A percentile compares a stretch with the other conserved stretches of the same genome.
phyloP scores from a whole-genome alignment of 2,329 filamentous ascomycete genomes.

The Venturia pyrina region DNA sequence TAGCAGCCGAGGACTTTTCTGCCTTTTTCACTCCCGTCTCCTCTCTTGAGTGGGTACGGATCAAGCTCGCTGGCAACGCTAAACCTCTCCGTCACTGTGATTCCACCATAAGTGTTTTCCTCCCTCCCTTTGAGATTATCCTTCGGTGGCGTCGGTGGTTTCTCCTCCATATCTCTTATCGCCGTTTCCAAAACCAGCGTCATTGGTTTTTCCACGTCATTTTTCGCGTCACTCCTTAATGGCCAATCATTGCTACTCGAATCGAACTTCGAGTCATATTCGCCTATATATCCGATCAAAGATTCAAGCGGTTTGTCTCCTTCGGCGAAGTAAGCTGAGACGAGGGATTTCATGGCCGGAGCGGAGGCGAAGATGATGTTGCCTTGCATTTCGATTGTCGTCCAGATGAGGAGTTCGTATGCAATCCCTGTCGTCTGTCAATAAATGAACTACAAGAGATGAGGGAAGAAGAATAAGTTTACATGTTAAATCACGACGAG shows the following conservation, averaged over 20 bases:
- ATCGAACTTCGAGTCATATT: neutral
- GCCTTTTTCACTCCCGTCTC: neutral
- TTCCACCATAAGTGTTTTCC: neutral
- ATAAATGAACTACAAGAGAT: neutral
- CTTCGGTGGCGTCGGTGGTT: neutral
- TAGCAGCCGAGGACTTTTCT: neutral
- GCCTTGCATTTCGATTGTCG: conserved; percentile 25
- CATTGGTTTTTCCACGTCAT: neutral
- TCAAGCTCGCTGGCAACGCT: neutral
- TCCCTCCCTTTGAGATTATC: neutral
- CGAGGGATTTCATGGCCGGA: conserved; percentile 34
- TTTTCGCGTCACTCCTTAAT: neutral
- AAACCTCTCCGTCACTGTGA: neutral
- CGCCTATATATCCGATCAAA: neutral
- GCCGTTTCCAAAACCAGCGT: neutral
- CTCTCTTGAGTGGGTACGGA: too few relatives aligned
- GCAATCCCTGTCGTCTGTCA: conserved; percentile 14
- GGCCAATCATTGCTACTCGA: neutral
- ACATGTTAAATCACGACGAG: conserved; percentile 19
- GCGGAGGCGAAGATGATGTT: conserved; percentile 34
- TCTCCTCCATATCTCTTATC: neutral
- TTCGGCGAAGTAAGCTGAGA: conserved; percentile 27
- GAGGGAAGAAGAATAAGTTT: neutral
- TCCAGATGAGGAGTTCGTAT: conserved; percentile 20
- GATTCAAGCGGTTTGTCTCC: neutral